Conservation (phyloP, 2,329 filamentous ascomycete species). For the Phyllosticta paracitricarpa region DNA sequence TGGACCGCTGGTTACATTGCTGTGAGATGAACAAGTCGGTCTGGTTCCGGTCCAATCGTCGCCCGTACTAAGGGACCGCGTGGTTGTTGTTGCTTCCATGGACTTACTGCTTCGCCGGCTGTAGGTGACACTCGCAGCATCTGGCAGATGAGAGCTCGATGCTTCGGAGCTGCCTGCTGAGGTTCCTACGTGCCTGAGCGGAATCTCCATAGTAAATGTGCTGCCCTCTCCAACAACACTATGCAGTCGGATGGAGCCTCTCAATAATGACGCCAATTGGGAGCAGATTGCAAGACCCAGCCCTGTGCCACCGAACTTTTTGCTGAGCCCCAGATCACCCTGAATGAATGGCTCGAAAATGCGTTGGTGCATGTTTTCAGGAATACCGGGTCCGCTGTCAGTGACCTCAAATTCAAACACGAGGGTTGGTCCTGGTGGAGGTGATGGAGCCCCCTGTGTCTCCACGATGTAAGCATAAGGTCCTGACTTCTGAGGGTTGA, state of each 20-base stretch:
- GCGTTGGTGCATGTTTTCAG: slow-evolving; percentile 63
- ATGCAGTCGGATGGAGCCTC: slow-evolving; percentile 60
- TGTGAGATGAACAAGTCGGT: slow-evolving; percentile 24
- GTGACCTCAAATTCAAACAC: slow-evolving; percentile 81
- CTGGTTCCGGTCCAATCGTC: slow-evolving; percentile 24
- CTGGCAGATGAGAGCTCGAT: slow-evolving; percentile 19
- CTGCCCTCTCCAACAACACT: slow-evolving; percentile 67
- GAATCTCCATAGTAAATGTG: slow-evolving; percentile 73
- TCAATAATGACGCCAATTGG: slow-evolving; percentile 76
- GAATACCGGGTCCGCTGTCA: slow-evolving; percentile 81
- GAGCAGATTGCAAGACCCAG: slow-evolving; percentile 82
- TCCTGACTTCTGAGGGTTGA: slow-evolving; percentile 32
- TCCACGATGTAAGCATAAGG: slow-evolving; percentile 26
- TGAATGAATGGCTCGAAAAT: slow-evolving; percentile 95
- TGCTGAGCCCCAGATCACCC: slow-evolving; percentile 79
- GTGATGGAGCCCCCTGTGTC: slow-evolving; percentile 26
- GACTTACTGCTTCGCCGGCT: slow-evolving; percentile 14
- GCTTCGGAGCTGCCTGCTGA: slow-evolving; percentile 45
- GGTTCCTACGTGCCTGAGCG: slow-evolving; percentile 65
- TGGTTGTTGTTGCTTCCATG: slow-evolving; percentile 7
- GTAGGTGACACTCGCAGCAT: slow-evolving; percentile 14
- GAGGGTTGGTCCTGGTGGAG: slow-evolving; percentile 55
- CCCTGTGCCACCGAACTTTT: slow-evolving; percentile 82
- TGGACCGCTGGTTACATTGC: slow-evolving; percentile 17
- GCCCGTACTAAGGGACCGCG: background rate